Base-by-base conservation (phyloP, 2,329 filamentous ascomycete species). In the Coniella vitis region DNA sequence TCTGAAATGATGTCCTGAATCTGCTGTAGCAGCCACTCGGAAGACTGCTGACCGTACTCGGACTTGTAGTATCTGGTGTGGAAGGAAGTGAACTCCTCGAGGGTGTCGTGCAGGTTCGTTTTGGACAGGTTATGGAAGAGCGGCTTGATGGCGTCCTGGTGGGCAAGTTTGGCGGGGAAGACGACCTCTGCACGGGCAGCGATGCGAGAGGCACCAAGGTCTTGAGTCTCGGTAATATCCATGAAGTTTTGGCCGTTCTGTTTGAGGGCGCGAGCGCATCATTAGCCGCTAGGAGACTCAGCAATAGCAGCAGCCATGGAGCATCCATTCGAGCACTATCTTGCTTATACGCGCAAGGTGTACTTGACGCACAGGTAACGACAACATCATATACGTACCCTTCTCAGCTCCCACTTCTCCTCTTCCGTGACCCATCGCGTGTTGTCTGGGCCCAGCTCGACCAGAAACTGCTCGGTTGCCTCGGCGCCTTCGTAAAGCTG, bases 371-470 rank as follows among this genome's bases (percentile, higher is more conserved):
- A 29, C 5, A 5, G 25, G 10, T 29, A 5, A 10, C 10, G 25
- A 29, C 5, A 5, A 29, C 25, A 10, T 22, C 14, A 43, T 19
- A 46, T 38, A 69, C 80, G 50, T 76, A 94, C 90, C 58, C 89
- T 77, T 61, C 86, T 84, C 55, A 97, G 71, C 66, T 84, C 83
- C 90, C 91, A 96, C 69, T 97, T 98, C 71, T 96, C 83, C 32
- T 95, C 87, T 61, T 97, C 91, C 0, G 88, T 94, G 29, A 96
- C 84, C 86, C 87, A 93, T 74, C 78, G 73, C 20, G 84, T 90
- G 63, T 91, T 77, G 48, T 87, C 89, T 3, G 89, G 89, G n/a
- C 80, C 78, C 21, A 93, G 75, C 71, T 97, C 90, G 55, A 98
- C 83, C 40, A 95, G 75, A 65, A 78, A 93, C 58, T 74, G 74